phyloP scores from a whole-genome alignment of 2,329 filamentous ascomycete genomes.

The Aaosphaeria arxii region DNA sequence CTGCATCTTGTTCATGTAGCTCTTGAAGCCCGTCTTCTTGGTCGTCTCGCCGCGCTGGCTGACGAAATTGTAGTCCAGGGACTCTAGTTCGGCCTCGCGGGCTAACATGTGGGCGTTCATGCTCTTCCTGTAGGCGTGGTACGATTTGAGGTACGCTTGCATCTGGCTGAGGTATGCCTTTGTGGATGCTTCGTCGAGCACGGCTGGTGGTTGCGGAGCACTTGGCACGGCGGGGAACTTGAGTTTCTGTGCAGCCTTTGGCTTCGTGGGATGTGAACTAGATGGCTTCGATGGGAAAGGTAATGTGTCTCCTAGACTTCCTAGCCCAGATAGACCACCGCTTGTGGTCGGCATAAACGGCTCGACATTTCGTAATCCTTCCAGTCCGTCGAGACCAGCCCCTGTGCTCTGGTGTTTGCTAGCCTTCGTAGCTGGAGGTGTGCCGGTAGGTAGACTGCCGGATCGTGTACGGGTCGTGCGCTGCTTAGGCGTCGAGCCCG shows the following conservation, averaged over 20 bases:
- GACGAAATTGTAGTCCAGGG: slow-evolving; percentile 48
- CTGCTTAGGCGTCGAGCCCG: neutral
- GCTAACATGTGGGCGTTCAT: slow-evolving; percentile 57
- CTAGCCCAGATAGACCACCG: slow-evolving; percentile 51
- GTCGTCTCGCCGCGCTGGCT: slow-evolving; percentile 49
- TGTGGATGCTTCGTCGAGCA: slow-evolving; percentile 48
- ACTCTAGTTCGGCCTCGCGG: slow-evolving; percentile 46
- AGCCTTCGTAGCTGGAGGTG: slow-evolving; percentile 11
- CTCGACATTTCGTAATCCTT: slow-evolving; percentile 48
- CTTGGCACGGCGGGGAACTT: slow-evolving; percentile 52
- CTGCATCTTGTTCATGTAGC: slow-evolving; percentile 60
- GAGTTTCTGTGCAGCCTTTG: slow-evolving; percentile 39
- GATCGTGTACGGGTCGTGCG: neutral
- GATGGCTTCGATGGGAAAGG: slow-evolving; percentile 58
- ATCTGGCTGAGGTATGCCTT: slow-evolving; percentile 53
- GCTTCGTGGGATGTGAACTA: slow-evolving; percentile 40
- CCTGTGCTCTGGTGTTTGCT: neutral
- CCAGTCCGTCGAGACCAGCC: slow-evolving; percentile 44
- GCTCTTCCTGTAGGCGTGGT: slow-evolving; percentile 52
- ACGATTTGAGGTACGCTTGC: slow-evolving; percentile 55
- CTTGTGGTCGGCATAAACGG: slow-evolving; percentile 47
- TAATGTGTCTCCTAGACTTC: slow-evolving; percentile 52
- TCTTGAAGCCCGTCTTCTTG: slow-evolving; percentile 51
- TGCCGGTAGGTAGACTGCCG: slow-evolving; percentile 14
- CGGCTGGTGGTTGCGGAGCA: slow-evolving; percentile 44